Conservation (phyloP, 2,329 filamentous ascomycete genomes). For the Clonostachys chloroleuca region DNA sequence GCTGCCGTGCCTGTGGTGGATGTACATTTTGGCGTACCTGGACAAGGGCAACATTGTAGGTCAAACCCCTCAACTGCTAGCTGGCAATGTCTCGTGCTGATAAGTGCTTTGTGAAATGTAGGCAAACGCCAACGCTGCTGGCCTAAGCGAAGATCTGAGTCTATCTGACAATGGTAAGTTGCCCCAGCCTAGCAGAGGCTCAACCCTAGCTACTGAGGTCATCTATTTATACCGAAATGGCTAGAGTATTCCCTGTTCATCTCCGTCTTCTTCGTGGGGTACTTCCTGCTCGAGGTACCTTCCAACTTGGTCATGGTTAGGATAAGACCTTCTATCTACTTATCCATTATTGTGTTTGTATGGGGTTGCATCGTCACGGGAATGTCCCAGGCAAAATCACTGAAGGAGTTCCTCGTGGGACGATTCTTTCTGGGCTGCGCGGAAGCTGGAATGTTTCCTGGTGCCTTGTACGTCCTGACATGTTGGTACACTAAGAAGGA, state of each 20-base stretch:
- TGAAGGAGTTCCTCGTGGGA: slow-evolving; percentile 21
- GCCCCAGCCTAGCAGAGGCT: too few species aligned
- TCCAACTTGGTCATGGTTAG: slow-evolving; percentile 39
- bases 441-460: slow-evolving; percentile 33
- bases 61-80: too few species aligned
- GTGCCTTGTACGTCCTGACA: slow-evolving; percentile 14
- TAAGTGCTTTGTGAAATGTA: too few species aligned
- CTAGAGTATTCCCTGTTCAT: not conserved
- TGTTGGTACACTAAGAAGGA: too few species aligned
- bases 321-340: slow-evolving; percentile 29
- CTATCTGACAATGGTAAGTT: too few species aligned
- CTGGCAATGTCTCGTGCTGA: too few species aligned
- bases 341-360: slow-evolving; percentile 28
- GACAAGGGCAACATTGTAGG: too few species aligned
- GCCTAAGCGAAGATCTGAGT: too few species aligned
- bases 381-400: slow-evolving; percentile 29
- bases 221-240: too few species aligned
- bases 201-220: too few species aligned
- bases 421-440: slow-evolving; percentile 32
- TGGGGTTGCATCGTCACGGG: slow-evolving; percentile 32
- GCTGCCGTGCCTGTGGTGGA: slow-evolving; percentile 41
- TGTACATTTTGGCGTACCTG: too few species aligned
- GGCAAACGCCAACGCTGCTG: too few species aligned
- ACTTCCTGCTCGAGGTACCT: slow-evolving; percentile 39
- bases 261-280: slow-evolving; percentile 28